Conservation (phyloP, 108 stramenopile genomes). For the Cylindrotheca fusiformis region DNA sequence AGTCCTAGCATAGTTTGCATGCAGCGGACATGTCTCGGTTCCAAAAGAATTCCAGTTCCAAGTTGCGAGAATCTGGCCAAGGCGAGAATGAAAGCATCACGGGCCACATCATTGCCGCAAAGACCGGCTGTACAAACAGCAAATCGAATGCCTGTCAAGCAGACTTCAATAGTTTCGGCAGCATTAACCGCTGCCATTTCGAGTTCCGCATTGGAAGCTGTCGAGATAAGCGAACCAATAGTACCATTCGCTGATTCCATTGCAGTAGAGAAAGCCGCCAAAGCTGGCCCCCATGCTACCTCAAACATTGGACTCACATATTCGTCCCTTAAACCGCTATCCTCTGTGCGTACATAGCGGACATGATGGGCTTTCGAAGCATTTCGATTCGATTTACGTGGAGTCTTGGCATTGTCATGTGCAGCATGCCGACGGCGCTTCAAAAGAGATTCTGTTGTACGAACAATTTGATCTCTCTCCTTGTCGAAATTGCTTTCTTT, state of each 20-base stretch:
- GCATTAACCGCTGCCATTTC: conserved; percentile 83
- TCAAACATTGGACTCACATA: conserved; percentile 97
- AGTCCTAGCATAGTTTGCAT: conserved; percentile 82
- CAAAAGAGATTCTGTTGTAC: conserved; percentile 85
- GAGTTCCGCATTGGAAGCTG: conserved; percentile 84
- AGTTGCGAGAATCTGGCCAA: conserved; percentile 89
- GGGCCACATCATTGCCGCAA: conserved; percentile 80
- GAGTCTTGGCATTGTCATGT: not conserved
- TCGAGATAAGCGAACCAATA: conserved; percentile 63
- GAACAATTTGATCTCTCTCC: conserved; percentile 94
- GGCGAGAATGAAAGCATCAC: conserved; percentile 89
- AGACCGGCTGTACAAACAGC: conserved; percentile 86
- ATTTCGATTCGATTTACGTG: conserved; percentile 27
- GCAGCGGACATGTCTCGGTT: conserved; percentile 86
- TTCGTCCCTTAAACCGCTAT: conserved; percentile 80
- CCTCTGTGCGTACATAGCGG: conserved; percentile 71
- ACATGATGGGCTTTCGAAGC: conserved; percentile 20
- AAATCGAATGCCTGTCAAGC: conserved; percentile 82
- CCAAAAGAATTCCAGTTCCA: conserved; percentile 79
- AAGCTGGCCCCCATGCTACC: conserved; percentile 95
- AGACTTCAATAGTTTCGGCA: conserved; percentile 74
- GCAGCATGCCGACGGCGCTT: conserved; percentile 49
- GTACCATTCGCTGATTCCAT: conserved; percentile 87
- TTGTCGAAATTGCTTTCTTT: conserved; percentile 82
- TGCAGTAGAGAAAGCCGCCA: conserved; percentile 93